A percentile compares a stretch with the other conserved stretches of the same genome.
Conservation (phyloP, 768 basidiomycete species). For the Boletellus emodensis region DNA sequence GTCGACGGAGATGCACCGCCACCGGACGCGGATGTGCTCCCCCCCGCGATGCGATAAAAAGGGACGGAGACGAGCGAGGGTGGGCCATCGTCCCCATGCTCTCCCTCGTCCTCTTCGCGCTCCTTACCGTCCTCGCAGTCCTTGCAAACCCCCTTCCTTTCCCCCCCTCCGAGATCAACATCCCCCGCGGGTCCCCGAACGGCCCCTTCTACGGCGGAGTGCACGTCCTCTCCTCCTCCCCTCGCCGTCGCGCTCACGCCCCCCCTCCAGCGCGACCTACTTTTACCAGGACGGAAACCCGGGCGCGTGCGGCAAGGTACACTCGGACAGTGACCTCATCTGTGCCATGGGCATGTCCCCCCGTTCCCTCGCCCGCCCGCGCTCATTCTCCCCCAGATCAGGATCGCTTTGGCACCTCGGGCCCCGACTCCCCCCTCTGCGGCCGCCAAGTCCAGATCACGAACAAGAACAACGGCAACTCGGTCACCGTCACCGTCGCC, state of each 20-base stretch:
- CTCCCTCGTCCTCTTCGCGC: conserved; percentile 38
- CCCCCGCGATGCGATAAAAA: no score
- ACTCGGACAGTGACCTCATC: conserved; percentile 55
- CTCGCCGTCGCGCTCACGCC: background rate
- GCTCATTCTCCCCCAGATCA: conserved; percentile 18
- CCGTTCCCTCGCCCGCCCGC: background rate
- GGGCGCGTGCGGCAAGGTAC: conserved; percentile 71
- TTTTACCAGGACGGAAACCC: conserved; percentile 68
- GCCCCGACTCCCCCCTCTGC: no score
- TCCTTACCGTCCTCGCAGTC: conserved; percentile 42
- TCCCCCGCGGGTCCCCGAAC: background rate
- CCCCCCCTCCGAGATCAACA: background rate
- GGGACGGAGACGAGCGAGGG: no score
- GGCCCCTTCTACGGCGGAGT: conserved; percentile 33
- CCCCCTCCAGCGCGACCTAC: conserved; percentile 49
- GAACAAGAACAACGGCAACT: conserved; percentile 37
- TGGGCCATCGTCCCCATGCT: conserved; percentile 22
- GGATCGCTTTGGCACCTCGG: no score
- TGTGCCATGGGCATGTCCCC: conserved; percentile 56
- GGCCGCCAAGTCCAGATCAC: no score
- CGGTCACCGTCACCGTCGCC: conserved; percentile 62
- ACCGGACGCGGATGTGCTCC: background rate
- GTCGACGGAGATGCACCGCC: background rate
- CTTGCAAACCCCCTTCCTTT: background rate
- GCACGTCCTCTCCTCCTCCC: conserved; percentile 30